Conservation (phyloP, 768 basidiomycete genomes). For the Amanita subjunquillea region DNA sequence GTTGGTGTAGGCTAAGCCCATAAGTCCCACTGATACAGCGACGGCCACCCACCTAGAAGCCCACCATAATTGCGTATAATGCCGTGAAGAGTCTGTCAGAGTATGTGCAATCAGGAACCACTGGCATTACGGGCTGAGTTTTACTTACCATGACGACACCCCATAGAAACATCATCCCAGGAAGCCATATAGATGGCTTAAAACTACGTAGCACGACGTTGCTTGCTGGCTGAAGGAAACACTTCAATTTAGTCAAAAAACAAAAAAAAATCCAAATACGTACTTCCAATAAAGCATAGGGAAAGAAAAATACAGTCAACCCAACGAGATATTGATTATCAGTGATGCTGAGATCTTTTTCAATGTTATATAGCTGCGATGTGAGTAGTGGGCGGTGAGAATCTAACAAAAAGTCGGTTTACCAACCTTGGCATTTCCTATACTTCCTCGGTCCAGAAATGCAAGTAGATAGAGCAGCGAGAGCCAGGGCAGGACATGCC, state of each 20-base stretch:
- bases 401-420: conserved; percentile 25
- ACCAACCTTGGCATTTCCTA: no score
- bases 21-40: conserved; percentile 31
- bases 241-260: neutral
- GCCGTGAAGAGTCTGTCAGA: conserved; percentile 51
- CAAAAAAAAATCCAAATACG: conserved; percentile 5
- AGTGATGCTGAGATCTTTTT: conserved; percentile 43
- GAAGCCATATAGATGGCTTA: conserved; percentile 60
- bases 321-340: conserved; percentile 61
- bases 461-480: conserved; percentile 50
- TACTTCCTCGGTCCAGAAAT: no score
- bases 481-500: conserved; percentile 68
- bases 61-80: conserved; percentile 50
- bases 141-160: conserved; percentile 34
- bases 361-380: conserved; percentile 47
- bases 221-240: conserved; percentile 39
- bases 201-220: conserved; percentile 50
- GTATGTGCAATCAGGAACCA: neutral
- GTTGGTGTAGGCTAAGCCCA: no score
- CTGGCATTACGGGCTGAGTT: neutral
- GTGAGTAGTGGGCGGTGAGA: neutral
- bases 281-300: conserved; percentile 63
- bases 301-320: conserved; percentile 69
- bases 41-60: conserved; percentile 49
- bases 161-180: conserved; percentile 37